These are phyloP conservation scores for Ustulina deusta DNA, from an alignment of 2,329 filamentous ascomycete genomes.

Conservation along the genomic window DNA sequence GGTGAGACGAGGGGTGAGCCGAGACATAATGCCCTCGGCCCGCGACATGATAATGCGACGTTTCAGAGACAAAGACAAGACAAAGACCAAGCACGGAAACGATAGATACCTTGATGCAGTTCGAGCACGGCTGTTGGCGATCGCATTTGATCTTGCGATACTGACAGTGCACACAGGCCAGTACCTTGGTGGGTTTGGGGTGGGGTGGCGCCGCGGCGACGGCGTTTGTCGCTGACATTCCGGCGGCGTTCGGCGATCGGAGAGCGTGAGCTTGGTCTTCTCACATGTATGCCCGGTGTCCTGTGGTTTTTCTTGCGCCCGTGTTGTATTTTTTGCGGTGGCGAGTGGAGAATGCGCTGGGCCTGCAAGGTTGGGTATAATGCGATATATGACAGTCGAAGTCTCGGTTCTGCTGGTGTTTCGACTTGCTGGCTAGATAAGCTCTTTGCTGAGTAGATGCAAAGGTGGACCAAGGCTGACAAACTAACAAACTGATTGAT, in stretches of 20 bases:
- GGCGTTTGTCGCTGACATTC: slow-evolving; percentile 33
- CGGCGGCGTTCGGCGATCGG: neutral
- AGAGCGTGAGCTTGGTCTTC: neutral
- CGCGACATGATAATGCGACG: neutral
- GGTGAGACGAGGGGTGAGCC: slow-evolving; percentile 5
- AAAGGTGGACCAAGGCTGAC: slow-evolving; percentile 25
- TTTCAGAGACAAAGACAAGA: neutral
- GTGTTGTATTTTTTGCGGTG: neutral
- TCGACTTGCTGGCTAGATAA: slow-evolving; percentile 13
- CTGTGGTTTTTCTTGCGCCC: neutral
- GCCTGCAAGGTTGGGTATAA: slow-evolving; percentile 4
- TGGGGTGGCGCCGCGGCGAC: slow-evolving; percentile 27
- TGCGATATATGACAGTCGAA: neutral
- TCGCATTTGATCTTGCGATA: slow-evolving; percentile 74
- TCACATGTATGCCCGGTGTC: neutral
- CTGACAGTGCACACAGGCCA: slow-evolving; percentile 70
- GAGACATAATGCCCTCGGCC: too few species aligned
- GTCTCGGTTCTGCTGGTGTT: slow-evolving; percentile 3
- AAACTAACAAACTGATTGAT: neutral
- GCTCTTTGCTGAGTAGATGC: slow-evolving; percentile 20
- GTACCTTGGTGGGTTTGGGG: slow-evolving; percentile 48
- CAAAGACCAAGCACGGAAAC: neutral
- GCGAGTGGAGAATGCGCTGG: neutral
- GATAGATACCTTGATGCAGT: slow-evolving; percentile 59
- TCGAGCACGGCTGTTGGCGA: slow-evolving; percentile 67